A percentile compares a stretch with the other conserved stretches of the same genome.
Evolutionary conservation across 1,284 basidiomycete genomes (phyloP).

Genomic region (Pseudozyma flocculosa): DNA sequence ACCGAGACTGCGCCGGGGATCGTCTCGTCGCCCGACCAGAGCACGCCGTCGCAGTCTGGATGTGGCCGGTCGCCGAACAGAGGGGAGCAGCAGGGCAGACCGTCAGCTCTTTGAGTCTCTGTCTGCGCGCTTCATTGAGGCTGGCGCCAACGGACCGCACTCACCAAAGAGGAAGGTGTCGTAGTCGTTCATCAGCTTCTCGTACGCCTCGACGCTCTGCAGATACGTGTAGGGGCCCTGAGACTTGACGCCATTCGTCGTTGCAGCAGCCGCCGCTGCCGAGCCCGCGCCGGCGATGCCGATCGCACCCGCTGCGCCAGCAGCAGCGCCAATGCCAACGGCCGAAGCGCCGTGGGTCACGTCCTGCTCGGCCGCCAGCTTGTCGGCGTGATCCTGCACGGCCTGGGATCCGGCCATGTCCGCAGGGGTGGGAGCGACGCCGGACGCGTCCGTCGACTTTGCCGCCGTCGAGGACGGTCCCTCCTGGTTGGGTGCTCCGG

Average conservation of each 20-base stretch:
- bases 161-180: constrained; percentile 53
- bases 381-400: constrained; percentile 23
- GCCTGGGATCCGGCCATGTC: background rate
- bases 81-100: no score
- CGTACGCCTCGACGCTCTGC: constrained; percentile 24
- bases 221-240: constrained; percentile 30
- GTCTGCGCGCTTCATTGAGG: no score
- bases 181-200: constrained; percentile 39
- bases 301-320: constrained; percentile 10
- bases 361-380: constrained; percentile 17
- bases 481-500: background rate
- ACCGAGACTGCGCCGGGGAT: constrained; percentile 59
- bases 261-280: constrained; percentile 4
- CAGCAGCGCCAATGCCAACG: constrained; percentile 17
- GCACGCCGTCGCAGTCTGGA: constrained; percentile 87
- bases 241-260: background rate
- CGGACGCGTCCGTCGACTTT: background rate
- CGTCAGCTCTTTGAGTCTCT: no score
- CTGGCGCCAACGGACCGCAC: constrained; percentile 2
- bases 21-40: constrained; percentile 73
- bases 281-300: constrained; percentile 6
- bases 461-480: no score
- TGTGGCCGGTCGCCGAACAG: no score
- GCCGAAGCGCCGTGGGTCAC: constrained; percentile 8
- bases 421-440: no score